Base-by-base conservation (phyloP, 768 basidiomycete species). In the Trametes maxima region DNA sequence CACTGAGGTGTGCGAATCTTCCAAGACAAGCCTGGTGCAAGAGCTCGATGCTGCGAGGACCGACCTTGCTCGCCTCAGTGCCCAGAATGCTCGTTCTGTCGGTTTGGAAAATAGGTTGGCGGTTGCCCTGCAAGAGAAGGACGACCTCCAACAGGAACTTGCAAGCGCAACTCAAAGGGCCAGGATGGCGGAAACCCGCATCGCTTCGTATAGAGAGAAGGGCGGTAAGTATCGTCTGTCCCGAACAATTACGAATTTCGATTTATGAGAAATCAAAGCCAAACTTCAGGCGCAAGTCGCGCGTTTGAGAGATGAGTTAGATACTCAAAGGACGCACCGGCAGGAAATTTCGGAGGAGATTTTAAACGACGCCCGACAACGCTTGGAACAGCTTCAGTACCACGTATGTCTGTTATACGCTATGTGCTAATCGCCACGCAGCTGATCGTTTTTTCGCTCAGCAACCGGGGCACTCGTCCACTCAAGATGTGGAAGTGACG, bases 61-160 rank as follows among this genome's bases (percentile, higher is more conserved):
- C 19, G 80, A 83, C 19, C 83, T 94, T 51, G 82, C 85, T 17
- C 85, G 88, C 35, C 73, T 94, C 48, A 86, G 83, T 16, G 81
- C 84, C 14, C 86, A 89, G 67, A 82, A 88, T 55, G 89, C 86
- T 35, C 85, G 87, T 50, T 83, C 88, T 16, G 78, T 86, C 16
- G 89, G 89, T 14, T 84, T 86, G 79, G 88, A 94, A 66, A 78
- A 82, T 10, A 84, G 84, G 12, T 72, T 95, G 33, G 80, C 82
- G 13, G 73, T 79, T 13, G 83, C 84, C n/a, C 76, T 86, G 54
- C 87, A 87, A 69, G 90, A 94, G 72, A 83, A 84, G 66, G 92
- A 94, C 42, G 94, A 95, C 70, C 81, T 90, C 74, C 87, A 84
- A 62, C 92, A 94, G 73, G 94, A 95, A 70, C 79, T 88, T 24